phyloP scores from a whole-genome alignment of 2,329 filamentous ascomycete genomes.

The Pyrenophora graminea region DNA sequence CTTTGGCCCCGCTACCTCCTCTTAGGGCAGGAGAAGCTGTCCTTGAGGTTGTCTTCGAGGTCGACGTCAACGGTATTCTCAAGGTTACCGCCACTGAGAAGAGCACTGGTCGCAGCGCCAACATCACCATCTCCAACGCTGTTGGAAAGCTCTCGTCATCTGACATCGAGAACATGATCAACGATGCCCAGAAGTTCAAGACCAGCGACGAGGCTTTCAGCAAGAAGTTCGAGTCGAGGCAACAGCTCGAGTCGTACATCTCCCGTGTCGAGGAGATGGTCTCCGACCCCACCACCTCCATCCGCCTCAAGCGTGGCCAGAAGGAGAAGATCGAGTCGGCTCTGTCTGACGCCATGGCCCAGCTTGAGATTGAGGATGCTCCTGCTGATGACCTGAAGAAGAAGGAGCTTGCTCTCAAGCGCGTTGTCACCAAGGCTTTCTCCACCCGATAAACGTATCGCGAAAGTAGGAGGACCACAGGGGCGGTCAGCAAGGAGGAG shows the following conservation, averaged over 20 bases:
- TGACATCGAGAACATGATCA: slow-evolving; percentile 99
- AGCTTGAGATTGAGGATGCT: slow-evolving; percentile 94
- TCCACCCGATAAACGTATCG: slow-evolving; percentile 70
- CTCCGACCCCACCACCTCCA: slow-evolving; percentile 90
- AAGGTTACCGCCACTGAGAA: slow-evolving; percentile 99
- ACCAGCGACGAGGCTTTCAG: slow-evolving; percentile 95
- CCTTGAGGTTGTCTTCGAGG: slow-evolving; percentile 97
- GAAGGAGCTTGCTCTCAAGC: slow-evolving; percentile 98
- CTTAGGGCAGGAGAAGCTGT: slow-evolving; percentile 95
- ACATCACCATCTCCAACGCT: slow-evolving; percentile 99
- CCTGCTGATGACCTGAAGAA: slow-evolving; percentile 96
- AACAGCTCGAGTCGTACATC: slow-evolving; percentile 99
- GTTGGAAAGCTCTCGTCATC: slow-evolving; percentile 93
- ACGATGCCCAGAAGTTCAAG: slow-evolving; percentile 98
- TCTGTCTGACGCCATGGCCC: slow-evolving; percentile 94
- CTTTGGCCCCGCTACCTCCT: slow-evolving; percentile 80
- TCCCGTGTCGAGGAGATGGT: slow-evolving; percentile 98
- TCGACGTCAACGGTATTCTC: slow-evolving; percentile 99
- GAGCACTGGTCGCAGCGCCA: slow-evolving; percentile 94
- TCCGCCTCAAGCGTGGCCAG: slow-evolving; percentile 98
- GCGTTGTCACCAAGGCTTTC: slow-evolving; percentile 98
- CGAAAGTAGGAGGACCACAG: slow-evolving; percentile 6
- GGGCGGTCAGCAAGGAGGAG: slow-evolving; percentile 24
- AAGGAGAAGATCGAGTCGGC: slow-evolving; percentile 99
- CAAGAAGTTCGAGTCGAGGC: slow-evolving; percentile 99